A percentile compares a stretch with the other conserved stretches of the same genome.
Evolutionary conservation across 2,329 filamentous ascomycete species (phyloP).

Genomic region (Metarhizium album): DNA sequence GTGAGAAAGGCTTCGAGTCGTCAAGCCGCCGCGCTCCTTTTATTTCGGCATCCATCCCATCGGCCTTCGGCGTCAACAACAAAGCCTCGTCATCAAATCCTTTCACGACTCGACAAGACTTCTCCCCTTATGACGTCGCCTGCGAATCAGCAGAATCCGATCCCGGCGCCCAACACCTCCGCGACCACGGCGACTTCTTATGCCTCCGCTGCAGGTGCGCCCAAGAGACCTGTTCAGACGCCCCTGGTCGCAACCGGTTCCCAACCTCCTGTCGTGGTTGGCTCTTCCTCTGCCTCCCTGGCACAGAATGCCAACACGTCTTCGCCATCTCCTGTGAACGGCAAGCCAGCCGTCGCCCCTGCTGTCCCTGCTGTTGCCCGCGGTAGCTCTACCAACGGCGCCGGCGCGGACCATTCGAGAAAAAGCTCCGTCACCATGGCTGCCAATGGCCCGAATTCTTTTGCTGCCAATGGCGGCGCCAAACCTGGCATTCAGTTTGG

Average conservation of each 20-base stretch:
- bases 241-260: slow-evolving; percentile 51
- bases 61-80: slow-evolving; percentile 1
- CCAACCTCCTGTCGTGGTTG: slow-evolving; percentile 41
- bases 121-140: slow-evolving; percentile 47
- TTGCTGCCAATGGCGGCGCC: slow-evolving; percentile 61
- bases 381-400: slow-evolving; percentile 59
- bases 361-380: slow-evolving; percentile 57
- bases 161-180: slow-evolving; percentile 46
- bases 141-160: slow-evolving; percentile 42
- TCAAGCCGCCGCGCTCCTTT: slow-evolving; percentile 9
- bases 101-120: slow-evolving; percentile 1
- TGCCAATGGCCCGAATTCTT: slow-evolving; percentile 66
- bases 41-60: neutral
- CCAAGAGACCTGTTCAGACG: slow-evolving; percentile 51
- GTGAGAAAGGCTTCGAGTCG: slow-evolving; percentile 1
- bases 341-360: slow-evolving; percentile 61
- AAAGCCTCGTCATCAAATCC: neutral
- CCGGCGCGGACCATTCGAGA: slow-evolving; percentile 60
- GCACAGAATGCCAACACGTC: slow-evolving; percentile 50
- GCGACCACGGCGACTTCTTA: slow-evolving; percentile 51
- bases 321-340: slow-evolving; percentile 74
- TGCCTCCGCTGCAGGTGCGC: slow-evolving; percentile 55
- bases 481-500: slow-evolving; percentile 71
- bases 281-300: slow-evolving; percentile 38
- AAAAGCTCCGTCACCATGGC: slow-evolving; percentile 90